These are phyloP conservation scores for Phascolomyces articulosus DNA, from an alignment of 371 early-diverging fungal species.

Conservation along the genomic window DNA sequence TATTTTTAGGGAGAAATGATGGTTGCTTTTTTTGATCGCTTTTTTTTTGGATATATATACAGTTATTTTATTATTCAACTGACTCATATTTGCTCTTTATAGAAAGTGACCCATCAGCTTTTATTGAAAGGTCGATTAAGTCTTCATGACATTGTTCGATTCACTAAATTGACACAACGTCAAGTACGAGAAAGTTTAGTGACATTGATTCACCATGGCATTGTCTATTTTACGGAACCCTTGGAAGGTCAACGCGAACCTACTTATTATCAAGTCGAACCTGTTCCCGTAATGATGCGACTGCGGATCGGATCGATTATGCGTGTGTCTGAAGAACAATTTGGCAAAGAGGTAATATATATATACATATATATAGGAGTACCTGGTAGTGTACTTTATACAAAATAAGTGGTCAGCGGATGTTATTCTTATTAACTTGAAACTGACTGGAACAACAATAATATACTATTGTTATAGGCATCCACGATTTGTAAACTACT, in stretches of 20 bases:
- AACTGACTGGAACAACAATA: not conserved
- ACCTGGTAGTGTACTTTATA: constrained; percentile 20
- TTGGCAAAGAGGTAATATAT: constrained; percentile 71
- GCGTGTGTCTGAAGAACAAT: constrained; percentile 58
- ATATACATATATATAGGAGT: constrained; percentile 18
- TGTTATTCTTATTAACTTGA: no score
- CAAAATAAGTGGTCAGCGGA: no score
- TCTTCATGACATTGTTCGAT: constrained; percentile 43
- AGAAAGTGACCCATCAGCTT: constrained; percentile 45
- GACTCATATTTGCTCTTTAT: not conserved
- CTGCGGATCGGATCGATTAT: constrained; percentile 72
- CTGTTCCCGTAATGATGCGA: constrained; percentile 60
- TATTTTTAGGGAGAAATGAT: not conserved
- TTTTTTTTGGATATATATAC: no score
- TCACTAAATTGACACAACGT: constrained; percentile 32
- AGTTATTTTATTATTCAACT: no score
- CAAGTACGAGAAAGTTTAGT: constrained; percentile 45
- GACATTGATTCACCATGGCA: constrained; percentile 46
- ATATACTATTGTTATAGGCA: constrained; percentile 17
- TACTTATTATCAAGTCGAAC: constrained; percentile 69
- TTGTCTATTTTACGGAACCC: constrained; percentile 51
- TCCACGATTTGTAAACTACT: constrained; percentile 24
- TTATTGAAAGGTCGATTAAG: constrained; percentile 48
- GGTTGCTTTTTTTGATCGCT: not conserved
- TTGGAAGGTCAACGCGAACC: constrained; percentile 62